A percentile compares a stretch with the other conserved stretches of the same genome.
These are phyloP conservation scores for Dendrobium catenatum DNA, from an alignment of 106 monocot genomes.

Conservation along the genomic window DNA sequence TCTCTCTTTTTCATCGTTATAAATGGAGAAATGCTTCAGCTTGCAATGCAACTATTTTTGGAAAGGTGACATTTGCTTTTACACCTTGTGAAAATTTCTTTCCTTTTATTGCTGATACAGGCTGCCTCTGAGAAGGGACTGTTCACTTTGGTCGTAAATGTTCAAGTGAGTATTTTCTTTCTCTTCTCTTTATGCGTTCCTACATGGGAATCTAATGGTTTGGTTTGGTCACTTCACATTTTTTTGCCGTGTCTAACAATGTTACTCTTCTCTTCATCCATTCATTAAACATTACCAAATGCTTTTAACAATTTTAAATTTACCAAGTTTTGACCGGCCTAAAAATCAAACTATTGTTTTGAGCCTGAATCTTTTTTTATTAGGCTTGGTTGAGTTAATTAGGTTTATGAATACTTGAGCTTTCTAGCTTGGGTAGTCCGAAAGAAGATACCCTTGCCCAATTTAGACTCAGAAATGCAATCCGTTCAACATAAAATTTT, in stretches of 20 bases:
- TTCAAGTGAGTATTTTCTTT: slow-evolving; percentile 64
- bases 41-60: neutral
- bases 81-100: neutral
- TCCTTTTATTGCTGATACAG: slow-evolving; percentile 26
- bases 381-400: too few species aligned
- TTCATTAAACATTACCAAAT: too few species aligned
- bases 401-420: too few species aligned
- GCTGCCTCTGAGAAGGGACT: slow-evolving; percentile 88
- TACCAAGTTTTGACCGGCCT: too few species aligned
- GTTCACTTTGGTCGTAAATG: slow-evolving; percentile 68
- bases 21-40: neutral
- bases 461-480: too few species aligned
- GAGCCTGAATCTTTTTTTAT: too few species aligned
- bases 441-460: too few species aligned
- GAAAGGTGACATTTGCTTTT: neutral
- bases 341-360: too few species aligned
- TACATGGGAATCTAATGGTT: neutral
- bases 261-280: too few species aligned
- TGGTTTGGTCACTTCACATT: neutral
- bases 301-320: neutral
- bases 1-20: neutral
- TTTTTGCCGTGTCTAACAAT: too few species aligned
- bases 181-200: neutral
- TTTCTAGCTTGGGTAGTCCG: too few species aligned
- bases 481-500: too few species aligned